Conservation (phyloP, 495 filamentous ascomycete species). For the Penicillium macrosclerotiorum region DNA sequence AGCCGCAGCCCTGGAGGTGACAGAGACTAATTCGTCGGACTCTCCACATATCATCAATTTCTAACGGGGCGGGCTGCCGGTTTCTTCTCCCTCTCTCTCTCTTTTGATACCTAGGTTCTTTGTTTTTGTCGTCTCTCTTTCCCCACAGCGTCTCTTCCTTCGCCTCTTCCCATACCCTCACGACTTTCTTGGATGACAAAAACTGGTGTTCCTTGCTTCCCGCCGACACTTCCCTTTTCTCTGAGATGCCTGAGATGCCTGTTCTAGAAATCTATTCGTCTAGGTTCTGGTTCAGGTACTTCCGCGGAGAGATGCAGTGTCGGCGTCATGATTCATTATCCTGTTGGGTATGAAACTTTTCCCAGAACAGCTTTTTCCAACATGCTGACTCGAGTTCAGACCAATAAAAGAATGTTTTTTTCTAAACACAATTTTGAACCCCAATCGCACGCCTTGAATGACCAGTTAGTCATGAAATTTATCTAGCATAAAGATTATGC, state of each 20-base stretch:
- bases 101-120: constrained; percentile 18
- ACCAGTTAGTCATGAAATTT: too few relatives aligned
- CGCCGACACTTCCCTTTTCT: constrained; percentile 7
- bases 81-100: too few relatives aligned
- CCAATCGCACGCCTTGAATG: too few relatives aligned
- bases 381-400: constrained; percentile 1
- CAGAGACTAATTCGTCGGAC: constrained; percentile 27
- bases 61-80: constrained; percentile 1
- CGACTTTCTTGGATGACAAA: constrained; percentile 11
- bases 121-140: constrained; percentile 5
- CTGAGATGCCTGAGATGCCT: too few relatives aligned
- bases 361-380: neutral
- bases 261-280: neutral
- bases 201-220: neutral
- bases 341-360: constrained; percentile 25
- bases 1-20: constrained; percentile 58
- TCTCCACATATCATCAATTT: neutral
- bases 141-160: constrained; percentile 1
- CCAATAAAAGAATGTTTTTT: constrained; percentile 6
- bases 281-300: neutral
- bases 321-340: constrained; percentile 33
- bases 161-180: constrained; percentile 5
- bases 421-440: too few relatives aligned
- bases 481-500: too few relatives aligned
- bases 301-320: constrained; percentile 17